Percentiles rank a stretch among this genome's conserved stretches.
Conservation (phyloP, 306 rosid genomes). For the Nissolia schottii region DNA sequence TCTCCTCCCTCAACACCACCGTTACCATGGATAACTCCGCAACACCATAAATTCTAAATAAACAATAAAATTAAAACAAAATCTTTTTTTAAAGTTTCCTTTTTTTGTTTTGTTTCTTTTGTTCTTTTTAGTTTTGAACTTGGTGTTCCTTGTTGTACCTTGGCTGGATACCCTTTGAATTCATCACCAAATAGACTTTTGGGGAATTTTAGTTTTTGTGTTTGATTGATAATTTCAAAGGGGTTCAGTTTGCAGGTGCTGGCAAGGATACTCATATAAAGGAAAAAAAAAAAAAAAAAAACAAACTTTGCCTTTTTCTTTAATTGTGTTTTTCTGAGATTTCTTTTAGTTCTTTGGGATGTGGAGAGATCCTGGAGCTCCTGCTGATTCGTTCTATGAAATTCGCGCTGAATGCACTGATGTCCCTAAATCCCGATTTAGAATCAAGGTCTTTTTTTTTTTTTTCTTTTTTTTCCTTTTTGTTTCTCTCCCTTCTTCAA, state of each 20-base stretch:
- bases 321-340: neutral
- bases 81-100: neutral
- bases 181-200: slow-evolving; percentile 19
- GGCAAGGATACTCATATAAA: neutral
- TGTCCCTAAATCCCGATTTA: slow-evolving; percentile 82
- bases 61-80: neutral
- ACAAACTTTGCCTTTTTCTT: neutral
- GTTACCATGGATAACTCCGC: slow-evolving; percentile 10
- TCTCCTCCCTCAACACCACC: slow-evolving; percentile 7
- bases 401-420: slow-evolving; percentile 89
- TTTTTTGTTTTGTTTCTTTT: neutral
- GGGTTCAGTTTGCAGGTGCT: slow-evolving; percentile 36
- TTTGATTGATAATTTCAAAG: slow-evolving; percentile 39
- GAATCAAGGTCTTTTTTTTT: slow-evolving; percentile 59
- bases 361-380: slow-evolving; percentile 85
- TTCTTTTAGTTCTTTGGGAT: slow-evolving; percentile 45
- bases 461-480: neutral
- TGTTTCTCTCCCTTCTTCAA: too few relatives aligned
- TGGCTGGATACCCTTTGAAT: slow-evolving; percentile 46
- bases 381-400: slow-evolving; percentile 94
- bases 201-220: slow-evolving; percentile 24
- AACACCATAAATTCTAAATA: slow-evolving; percentile 20
- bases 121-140: slow-evolving; percentile 23
- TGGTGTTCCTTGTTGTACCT: slow-evolving; percentile 33
- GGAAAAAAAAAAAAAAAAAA: too few relatives aligned